A percentile compares a stretch with the other conserved stretches of the same genome.
Conservation (phyloP, 1,139 yeast genomes). For the Hemisphaericaspora lyxosophila region DNA sequence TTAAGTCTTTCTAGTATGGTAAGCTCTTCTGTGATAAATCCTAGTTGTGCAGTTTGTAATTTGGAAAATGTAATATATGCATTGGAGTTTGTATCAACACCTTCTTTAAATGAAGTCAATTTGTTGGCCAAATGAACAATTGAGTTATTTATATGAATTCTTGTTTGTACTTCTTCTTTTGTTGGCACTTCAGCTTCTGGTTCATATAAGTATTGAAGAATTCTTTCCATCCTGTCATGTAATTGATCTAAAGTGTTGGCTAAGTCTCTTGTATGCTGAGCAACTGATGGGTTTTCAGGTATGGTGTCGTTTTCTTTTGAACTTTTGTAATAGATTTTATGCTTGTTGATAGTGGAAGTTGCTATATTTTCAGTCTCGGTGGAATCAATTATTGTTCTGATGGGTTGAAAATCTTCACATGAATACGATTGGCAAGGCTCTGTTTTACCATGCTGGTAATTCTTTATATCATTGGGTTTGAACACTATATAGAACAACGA, state of each 20-base stretch:
- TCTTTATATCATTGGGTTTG: slow-evolving; percentile 2
- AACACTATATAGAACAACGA: slow-evolving; percentile 5
- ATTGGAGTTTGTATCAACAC: slow-evolving; percentile 6
- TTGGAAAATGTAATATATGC: slow-evolving; percentile 10
- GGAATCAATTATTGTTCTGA: slow-evolving; percentile 17
- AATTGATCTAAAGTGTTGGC: slow-evolving; percentile 23
- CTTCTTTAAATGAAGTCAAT: slow-evolving; percentile 16
- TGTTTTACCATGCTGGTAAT: slow-evolving; percentile 3
- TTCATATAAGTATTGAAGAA: slow-evolving; percentile 20
- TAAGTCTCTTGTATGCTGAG: slow-evolving; percentile 18
- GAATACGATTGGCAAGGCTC: slow-evolving; percentile 9
- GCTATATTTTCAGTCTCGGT: slow-evolving; percentile 29
- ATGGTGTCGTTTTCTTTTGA: slow-evolving; percentile 8
- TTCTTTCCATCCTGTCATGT: slow-evolving; percentile 18
- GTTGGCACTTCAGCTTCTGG: slow-evolving; percentile 1
- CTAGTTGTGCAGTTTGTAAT: slow-evolving; percentile 26
- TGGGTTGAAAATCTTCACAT: slow-evolving; percentile 5
- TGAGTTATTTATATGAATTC: slow-evolving; percentile 22
- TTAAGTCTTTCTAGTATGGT: slow-evolving; percentile 25
- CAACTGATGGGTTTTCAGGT: slow-evolving; percentile 4
- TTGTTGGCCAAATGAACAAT: slow-evolving; percentile 29
- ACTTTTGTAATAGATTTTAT: slow-evolving; percentile 21
- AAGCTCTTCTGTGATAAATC: slow-evolving; percentile 32
- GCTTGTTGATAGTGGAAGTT: slow-evolving; percentile 26
- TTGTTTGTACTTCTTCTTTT: slow-evolving; percentile 11